phyloP scores from a whole-genome alignment of 768 basidiomycete genomes.

The Baorangia bicolor region DNA sequence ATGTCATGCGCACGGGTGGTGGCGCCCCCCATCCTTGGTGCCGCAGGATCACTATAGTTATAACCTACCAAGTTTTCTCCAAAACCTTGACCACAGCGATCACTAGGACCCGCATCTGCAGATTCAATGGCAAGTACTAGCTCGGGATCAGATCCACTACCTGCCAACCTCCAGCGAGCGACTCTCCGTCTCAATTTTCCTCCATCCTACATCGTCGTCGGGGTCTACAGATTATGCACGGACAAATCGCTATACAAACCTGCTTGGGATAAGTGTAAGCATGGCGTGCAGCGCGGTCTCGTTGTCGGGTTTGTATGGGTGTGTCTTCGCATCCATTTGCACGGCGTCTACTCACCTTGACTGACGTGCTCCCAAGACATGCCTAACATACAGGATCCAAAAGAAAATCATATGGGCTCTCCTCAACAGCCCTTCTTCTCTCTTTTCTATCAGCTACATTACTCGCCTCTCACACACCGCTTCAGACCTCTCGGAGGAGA shows the following conservation, averaged over 20 bases:
- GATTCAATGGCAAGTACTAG: too few species aligned
- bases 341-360: background rate
- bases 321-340: constrained; percentile 16
- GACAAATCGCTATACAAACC: constrained; percentile 69
- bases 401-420: constrained; percentile 53
- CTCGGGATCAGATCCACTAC: too few species aligned
- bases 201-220: too few species aligned
- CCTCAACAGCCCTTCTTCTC: constrained; percentile 25
- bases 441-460: constrained; percentile 27
- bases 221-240: constrained; percentile 77
- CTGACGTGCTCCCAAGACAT: constrained; percentile 41
- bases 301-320: constrained; percentile 74
- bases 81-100: too few species aligned
- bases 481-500: constrained; percentile 40
- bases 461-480: constrained; percentile 30
- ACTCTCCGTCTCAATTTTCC: too few species aligned
- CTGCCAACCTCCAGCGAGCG: too few species aligned
- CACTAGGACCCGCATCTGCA: too few species aligned
- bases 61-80: too few species aligned
- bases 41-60: too few species aligned
- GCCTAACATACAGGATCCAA: constrained; percentile 72
- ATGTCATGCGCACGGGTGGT: too few species aligned
- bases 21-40: too few species aligned
- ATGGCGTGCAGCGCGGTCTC: constrained; percentile 70
- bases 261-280: constrained; percentile 82